phyloP scores from a whole-genome alignment of 2,329 filamentous ascomycete genomes.

The Hortaea werneckii region DNA sequence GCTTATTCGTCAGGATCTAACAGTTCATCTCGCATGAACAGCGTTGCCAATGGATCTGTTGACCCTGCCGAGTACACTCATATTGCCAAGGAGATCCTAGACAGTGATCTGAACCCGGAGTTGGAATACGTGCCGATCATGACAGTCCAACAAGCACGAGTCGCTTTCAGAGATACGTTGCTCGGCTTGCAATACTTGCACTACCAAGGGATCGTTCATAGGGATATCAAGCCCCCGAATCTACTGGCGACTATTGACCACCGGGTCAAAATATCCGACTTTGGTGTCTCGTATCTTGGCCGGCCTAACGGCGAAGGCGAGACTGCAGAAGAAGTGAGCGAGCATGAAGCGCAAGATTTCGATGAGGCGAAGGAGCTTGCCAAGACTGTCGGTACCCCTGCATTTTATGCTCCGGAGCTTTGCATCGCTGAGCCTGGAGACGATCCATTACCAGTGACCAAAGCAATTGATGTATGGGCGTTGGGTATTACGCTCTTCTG shows the following conservation, averaged over 20 bases:
- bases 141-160: conserved; percentile 71
- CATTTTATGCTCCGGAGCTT: conserved; percentile 93
- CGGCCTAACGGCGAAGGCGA: conserved; percentile 62
- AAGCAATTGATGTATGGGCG: conserved; percentile 95
- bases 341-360: conserved; percentile 71
- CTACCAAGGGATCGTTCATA: conserved; percentile 42
- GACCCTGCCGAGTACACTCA: conserved; percentile 8
- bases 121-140: conserved; percentile 90
- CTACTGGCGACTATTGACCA: conserved; percentile 76
- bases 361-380: conserved; percentile 94
- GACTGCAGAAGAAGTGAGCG: conserved; percentile 56
- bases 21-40: conserved; percentile 54
- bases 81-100: conserved; percentile 33
- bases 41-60: conserved; percentile 45
- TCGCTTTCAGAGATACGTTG: conserved; percentile 84
- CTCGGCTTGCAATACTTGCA: conserved; percentile 82
- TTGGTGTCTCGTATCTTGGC: conserved; percentile 95
- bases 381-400: conserved; percentile 94
- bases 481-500: conserved; percentile 93
- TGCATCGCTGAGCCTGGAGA: conserved; percentile 71
- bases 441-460: conserved; percentile 67
- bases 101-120: conserved; percentile 69
- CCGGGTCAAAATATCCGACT: conserved; percentile 94
- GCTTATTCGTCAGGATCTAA: conserved; percentile 45
- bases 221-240: conserved; percentile 58